Evolutionary conservation across 2,329 filamentous ascomycete species (phyloP).

Genomic region (Ophiosphaerella herpotricha): DNA sequence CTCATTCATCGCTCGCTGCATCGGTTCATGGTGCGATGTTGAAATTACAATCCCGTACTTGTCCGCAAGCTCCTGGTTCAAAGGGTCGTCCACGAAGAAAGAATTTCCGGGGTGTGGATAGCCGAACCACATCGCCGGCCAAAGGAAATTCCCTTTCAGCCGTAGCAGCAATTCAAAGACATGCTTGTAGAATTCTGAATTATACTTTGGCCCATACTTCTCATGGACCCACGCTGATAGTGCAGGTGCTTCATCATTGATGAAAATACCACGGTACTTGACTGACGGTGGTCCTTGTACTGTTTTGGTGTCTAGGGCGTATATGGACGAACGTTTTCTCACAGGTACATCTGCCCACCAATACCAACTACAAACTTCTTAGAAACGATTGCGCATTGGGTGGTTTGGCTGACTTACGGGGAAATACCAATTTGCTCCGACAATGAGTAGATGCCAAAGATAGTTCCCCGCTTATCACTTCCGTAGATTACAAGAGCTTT

Average conservation of each 20-base stretch:
- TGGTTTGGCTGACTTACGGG: conserved; percentile 40
- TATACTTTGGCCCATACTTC: conserved; percentile 42
- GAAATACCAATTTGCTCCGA: conserved; percentile 72
- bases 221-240: conserved; percentile 65
- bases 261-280: conserved; percentile 67
- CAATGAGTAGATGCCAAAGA: conserved; percentile 69
- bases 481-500: conserved; percentile 65
- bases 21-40: conserved; percentile 25
- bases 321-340: background rate
- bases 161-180: conserved; percentile 16
- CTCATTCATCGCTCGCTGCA: conserved; percentile 22
- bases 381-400: background rate
- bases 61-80: conserved; percentile 20
- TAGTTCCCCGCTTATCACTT: conserved; percentile 66
- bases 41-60: conserved; percentile 22
- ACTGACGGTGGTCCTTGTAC: conserved; percentile 61
- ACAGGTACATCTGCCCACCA: conserved; percentile 31
- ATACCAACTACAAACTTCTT: conserved; percentile 54
- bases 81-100: conserved; percentile 24
- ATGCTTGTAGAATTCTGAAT: conserved; percentile 10
- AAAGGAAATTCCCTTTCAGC: conserved; percentile 20
- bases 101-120: conserved; percentile 18
- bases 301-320: background rate
- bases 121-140: conserved; percentile 27
- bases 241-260: conserved; percentile 68